Evolutionary conservation across 345 rosid species (phyloP), one percentile per base, ranked within the genome.

Genomic region (Diplotaxis tenuifolia): DNA sequence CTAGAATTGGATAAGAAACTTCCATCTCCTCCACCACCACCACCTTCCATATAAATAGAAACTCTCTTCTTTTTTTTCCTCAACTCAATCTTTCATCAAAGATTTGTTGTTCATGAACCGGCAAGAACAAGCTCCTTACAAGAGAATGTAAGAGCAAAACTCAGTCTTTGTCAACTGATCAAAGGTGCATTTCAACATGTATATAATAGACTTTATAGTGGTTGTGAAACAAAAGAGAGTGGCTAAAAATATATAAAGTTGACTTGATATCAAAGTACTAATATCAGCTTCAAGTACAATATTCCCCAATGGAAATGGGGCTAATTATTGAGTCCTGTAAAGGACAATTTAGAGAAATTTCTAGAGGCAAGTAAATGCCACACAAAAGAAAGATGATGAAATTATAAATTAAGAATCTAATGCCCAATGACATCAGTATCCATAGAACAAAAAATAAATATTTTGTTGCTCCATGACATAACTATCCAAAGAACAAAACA

Each of bases 111-210:
- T 78, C 67, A 74, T 52, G 67, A 77, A 82, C 72, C 42, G 36
- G 55, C 73, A 74, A 73, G 67, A 68, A 60, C 79, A 78, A 75
- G 14, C 42, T 67, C 68, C 58, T 56, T 73, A 54, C 11, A 42
- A 47, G 42, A 36, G 42, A 36, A 36, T 4, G 4, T 58, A 15
- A 57, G 61, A 55, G 50, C 18, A 82, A 80, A 85, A 81, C 76
- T 59, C 68, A 78, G 83, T 75, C 79, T 82, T 79, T 79, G 83
- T 66, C 78, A 85, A 80, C 89, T 83, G 81, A 81, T 84, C 59
- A 82, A 67, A 86, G 81, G 76, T 85, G 79, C 86, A 87, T 88
- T 86, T 84, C 83, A 86, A 90, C 79, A 82, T 80, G 76, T 62
- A 68, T 67, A 81, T 82, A 78, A 72, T 12, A 65, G 55, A 79